Base-by-base conservation (phyloP, 2,329 filamentous ascomycete genomes). In the Exophiala sp. region DNA sequence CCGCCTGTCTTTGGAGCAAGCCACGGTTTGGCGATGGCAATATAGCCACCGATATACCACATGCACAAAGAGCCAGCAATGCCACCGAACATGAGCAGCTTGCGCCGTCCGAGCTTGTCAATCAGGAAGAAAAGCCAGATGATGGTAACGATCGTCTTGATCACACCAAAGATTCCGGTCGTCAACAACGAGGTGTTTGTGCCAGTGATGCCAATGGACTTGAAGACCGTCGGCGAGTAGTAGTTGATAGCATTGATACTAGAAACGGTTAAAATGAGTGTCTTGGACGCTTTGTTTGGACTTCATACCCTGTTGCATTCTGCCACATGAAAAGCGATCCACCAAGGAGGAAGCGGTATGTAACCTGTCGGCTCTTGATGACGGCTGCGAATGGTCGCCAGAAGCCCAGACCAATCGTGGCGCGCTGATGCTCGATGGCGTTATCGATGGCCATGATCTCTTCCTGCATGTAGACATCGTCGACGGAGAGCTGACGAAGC, bases 271-370 rank as follows among this genome's bases (percentile, higher is more conserved):
- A 29, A 3, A 5, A 8, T 29, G 24, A 29, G 24, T 29, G 24
- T 29, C 24, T 29, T 5, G 24, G 24, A 29, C 7, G 24, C 5
- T 29, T 29, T 29, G 7, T 29, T 8, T 29, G 24, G 24, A 29
- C 24, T 29, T 29, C 16, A 18, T 18, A 18, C 5, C 24, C 24
- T 2, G 75, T 78, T 46, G 85, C 85, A 63, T 92, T 92, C 70
- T 92, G 88, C 78, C 84, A 90, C 49, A 91, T 74, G 75, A 91
- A 91, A 16, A 92, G 77, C 64, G 88, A 80, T 51, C 81, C 80
- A 43, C 88, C 88, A 9, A 91, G 77, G 67, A 89, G 81, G 71
- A 92, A 84, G 39, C 88, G 82, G 75, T 83, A 89, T 61, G 82
- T 82, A 21, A 88, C 79, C 65, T 79, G 79, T 54, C 72, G 75